A percentile compares a stretch with the other conserved stretches of the same genome.
Conservation (phyloP, 1,139 yeast species). For the Hyphopichia fennica region DNA sequence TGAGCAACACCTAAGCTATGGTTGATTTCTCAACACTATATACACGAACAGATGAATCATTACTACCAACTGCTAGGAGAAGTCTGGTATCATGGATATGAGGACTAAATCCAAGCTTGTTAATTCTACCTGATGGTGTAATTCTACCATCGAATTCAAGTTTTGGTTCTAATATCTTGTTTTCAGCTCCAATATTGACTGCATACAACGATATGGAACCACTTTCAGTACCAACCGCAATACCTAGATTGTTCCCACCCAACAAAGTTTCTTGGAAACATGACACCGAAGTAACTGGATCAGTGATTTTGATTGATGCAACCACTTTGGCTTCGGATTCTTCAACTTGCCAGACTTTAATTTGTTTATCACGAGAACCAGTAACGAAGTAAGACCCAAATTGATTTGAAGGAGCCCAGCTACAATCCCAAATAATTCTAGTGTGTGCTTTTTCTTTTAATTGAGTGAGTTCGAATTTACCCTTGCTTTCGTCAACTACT, state of each 20-base stretch:
- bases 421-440: slow-evolving; percentile 94
- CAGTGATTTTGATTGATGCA: slow-evolving; percentile 38
- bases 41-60: slow-evolving; percentile 67
- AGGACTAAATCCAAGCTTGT: slow-evolving; percentile 58
- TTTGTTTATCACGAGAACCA: slow-evolving; percentile 80
- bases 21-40: slow-evolving; percentile 29
- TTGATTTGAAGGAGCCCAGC: slow-evolving; percentile 61
- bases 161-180: slow-evolving; percentile 24
- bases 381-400: slow-evolving; percentile 58
- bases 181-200: slow-evolving; percentile 27
- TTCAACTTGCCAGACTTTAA: slow-evolving; percentile 66
- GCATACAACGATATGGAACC: slow-evolving; percentile 37
- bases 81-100: slow-evolving; percentile 17
- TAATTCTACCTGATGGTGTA: slow-evolving; percentile 62
- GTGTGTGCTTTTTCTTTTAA: slow-evolving; percentile 73
- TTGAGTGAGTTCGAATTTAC: slow-evolving; percentile 44
- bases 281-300: slow-evolving; percentile 76
- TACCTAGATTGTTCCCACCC: slow-evolving; percentile 23
- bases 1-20: neutral
- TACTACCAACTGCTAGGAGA: slow-evolving; percentile 64
- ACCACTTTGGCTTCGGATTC: slow-evolving; percentile 25
- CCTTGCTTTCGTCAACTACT: slow-evolving; percentile 39
- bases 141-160: slow-evolving; percentile 30
- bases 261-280: slow-evolving; percentile 32
- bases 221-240: slow-evolving; percentile 75